A percentile compares a stretch with the other conserved stretches of the same genome.
Evolutionary conservation across 2,329 filamentous ascomycete species (phyloP).

Genomic region (Fusarium mexicanum): DNA sequence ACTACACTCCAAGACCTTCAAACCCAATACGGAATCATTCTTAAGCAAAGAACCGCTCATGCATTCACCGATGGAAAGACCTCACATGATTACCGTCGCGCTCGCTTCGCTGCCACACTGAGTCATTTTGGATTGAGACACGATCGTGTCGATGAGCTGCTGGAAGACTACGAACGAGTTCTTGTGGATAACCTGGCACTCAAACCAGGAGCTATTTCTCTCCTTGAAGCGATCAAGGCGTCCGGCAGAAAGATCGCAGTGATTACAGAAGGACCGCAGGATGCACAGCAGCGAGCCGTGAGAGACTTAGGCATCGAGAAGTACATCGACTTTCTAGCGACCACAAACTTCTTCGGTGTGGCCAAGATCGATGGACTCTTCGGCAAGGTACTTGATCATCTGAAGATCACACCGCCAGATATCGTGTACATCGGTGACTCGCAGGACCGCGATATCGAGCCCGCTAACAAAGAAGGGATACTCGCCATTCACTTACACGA

Average conservation of each 20-base stretch:
- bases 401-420: constrained; percentile 38
- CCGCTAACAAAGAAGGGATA: constrained; percentile 42
- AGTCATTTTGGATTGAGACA: constrained; percentile 36
- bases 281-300: constrained; percentile 56
- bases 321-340: constrained; percentile 46
- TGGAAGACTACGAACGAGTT: constrained; percentile 44
- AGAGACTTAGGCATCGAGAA: constrained; percentile 34
- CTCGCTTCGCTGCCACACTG: constrained; percentile 51
- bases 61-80: constrained; percentile 57
- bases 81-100: constrained; percentile 54
- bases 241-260: constrained; percentile 53
- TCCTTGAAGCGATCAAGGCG: constrained; percentile 48
- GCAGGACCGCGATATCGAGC: constrained; percentile 43
- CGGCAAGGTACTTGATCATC: constrained; percentile 38
- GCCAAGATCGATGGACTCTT: constrained; percentile 45
- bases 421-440: constrained; percentile 47
- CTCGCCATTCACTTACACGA: constrained; percentile 42
- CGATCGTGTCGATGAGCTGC: constrained; percentile 34
- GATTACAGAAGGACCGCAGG: constrained; percentile 58
- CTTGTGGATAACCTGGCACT: constrained; percentile 45
- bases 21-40: constrained; percentile 46
- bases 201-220: constrained; percentile 49
- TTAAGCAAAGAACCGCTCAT: constrained; percentile 47
- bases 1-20: constrained; percentile 22
- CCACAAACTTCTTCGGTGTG: constrained; percentile 44